phyloP scores from a whole-genome alignment of 495 filamentous ascomycete genomes.

The Penicillium coffeae region DNA sequence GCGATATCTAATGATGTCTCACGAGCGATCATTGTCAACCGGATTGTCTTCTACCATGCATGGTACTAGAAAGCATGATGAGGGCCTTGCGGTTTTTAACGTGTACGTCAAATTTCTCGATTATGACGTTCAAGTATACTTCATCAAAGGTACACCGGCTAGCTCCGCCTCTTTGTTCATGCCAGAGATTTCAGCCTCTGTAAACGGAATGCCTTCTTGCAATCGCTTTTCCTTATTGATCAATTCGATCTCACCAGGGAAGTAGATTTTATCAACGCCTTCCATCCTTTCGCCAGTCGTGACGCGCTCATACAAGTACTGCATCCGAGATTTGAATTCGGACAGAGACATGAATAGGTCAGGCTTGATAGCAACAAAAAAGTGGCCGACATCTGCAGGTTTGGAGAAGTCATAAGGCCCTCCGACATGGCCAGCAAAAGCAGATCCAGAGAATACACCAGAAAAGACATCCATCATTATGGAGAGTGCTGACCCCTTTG shows the following conservation, averaged over 20 bases:
- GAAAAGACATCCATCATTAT: slow-evolving; percentile 33
- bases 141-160: neutral
- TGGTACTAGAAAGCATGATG: too few relatives aligned
- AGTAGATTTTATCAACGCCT: slow-evolving; percentile 1
- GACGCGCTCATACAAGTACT: slow-evolving; percentile 12
- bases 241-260: slow-evolving; percentile 1
- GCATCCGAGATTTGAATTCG: slow-evolving; percentile 20
- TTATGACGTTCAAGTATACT: neutral
- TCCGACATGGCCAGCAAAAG: slow-evolving; percentile 26
- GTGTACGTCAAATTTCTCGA: neutral
- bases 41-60: too few relatives aligned
- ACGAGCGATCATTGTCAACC: too few relatives aligned
- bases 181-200: neutral
- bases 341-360: slow-evolving; percentile 25
- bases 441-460: slow-evolving; percentile 23
- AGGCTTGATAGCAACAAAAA: slow-evolving; percentile 25
- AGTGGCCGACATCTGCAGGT: slow-evolving; percentile 28
- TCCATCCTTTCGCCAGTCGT: neutral
- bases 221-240: neutral
- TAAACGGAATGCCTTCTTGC: neutral
- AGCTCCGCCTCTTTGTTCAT: neutral
- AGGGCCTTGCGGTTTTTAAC: too few relatives aligned
- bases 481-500: slow-evolving; percentile 28
- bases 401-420: slow-evolving; percentile 22
- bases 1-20: too few relatives aligned